Conservation (phyloP, 257 asterid species). For the Ligustrum vulgare region DNA sequence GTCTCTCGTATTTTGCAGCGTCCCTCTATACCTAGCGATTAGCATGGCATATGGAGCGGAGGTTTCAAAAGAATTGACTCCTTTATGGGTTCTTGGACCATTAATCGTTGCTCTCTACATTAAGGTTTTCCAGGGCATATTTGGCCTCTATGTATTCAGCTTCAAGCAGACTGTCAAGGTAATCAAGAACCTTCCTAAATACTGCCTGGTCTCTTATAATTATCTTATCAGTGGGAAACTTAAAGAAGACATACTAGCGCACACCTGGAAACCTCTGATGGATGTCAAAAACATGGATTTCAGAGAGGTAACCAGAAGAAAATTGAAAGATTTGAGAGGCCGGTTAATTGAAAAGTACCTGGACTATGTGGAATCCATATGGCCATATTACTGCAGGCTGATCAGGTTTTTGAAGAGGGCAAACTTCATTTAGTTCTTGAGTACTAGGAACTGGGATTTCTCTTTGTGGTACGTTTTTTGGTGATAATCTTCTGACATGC, state of each 20-base stretch:
- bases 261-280: slow-evolving; percentile 46
- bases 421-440: slow-evolving; percentile 47
- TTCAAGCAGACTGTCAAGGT: slow-evolving; percentile 55
- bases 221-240: slow-evolving; percentile 52
- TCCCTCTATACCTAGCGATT: slow-evolving; percentile 59
- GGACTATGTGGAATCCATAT: slow-evolving; percentile 61
- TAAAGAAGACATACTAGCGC: slow-evolving; percentile 38
- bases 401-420: slow-evolving; percentile 78
- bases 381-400: slow-evolving; percentile 79
- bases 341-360: slow-evolving; percentile 57
- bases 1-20: slow-evolving; percentile 49
- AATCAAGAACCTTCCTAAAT: slow-evolving; percentile 51
- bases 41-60: slow-evolving; percentile 55
- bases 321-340: slow-evolving; percentile 44
- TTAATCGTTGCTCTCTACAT: slow-evolving; percentile 53
- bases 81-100: slow-evolving; percentile 88
- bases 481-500: slow-evolving; percentile 3
- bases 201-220: slow-evolving; percentile 32
- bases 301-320: slow-evolving; percentile 37
- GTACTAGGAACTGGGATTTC: not conserved
- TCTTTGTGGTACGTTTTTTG: not conserved
- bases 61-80: slow-evolving; percentile 71
- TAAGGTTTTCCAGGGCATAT: slow-evolving; percentile 52
- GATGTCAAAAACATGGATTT: slow-evolving; percentile 47
- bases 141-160: slow-evolving; percentile 61